Conservation (phyloP, 164 flowering plant species). For the Litsea cubeba region DNA sequence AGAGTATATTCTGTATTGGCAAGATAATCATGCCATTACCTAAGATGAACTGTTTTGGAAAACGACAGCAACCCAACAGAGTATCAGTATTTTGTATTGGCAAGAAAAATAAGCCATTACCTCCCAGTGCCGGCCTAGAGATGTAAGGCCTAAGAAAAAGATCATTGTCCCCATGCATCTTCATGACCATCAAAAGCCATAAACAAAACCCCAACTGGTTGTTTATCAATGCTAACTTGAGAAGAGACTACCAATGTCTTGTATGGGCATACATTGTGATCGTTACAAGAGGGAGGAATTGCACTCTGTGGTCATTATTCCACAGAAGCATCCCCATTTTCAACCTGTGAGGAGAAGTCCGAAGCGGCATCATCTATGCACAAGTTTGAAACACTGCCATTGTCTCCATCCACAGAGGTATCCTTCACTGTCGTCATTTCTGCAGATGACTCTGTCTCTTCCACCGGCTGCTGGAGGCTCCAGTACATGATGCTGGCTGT, state of each 20-base stretch:
- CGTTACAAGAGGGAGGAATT: not conserved
- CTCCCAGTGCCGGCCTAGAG: not conserved
- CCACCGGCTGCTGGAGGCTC: conserved; percentile 66
- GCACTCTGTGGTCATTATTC: conserved; percentile 4
- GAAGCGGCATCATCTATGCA: conserved; percentile 48
- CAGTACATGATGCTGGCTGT: conserved; percentile 94
- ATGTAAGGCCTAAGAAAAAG: not conserved
- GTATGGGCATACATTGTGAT: not conserved
- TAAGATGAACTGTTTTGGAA: not conserved
- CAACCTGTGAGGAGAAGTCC: conserved; percentile 34
- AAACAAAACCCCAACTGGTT: not conserved
- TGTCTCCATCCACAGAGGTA: conserved; percentile 27
- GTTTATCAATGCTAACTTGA: not conserved
- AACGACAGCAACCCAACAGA: not conserved
- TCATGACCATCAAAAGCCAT: not conserved
- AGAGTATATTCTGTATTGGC: not conserved
- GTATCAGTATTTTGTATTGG: not conserved
- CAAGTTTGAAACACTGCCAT: conserved; percentile 38
- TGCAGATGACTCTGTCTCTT: conserved; percentile 34
- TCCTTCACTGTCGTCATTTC: conserved; percentile 13
- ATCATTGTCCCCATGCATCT: not conserved
- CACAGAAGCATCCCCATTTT: conserved; percentile 20
- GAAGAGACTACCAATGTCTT: not conserved
- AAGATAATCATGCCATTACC: not conserved
- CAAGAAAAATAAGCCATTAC: not conserved